Base-by-base conservation (phyloP, 257 asterid species). In the Nicotiana tabacum region DNA sequence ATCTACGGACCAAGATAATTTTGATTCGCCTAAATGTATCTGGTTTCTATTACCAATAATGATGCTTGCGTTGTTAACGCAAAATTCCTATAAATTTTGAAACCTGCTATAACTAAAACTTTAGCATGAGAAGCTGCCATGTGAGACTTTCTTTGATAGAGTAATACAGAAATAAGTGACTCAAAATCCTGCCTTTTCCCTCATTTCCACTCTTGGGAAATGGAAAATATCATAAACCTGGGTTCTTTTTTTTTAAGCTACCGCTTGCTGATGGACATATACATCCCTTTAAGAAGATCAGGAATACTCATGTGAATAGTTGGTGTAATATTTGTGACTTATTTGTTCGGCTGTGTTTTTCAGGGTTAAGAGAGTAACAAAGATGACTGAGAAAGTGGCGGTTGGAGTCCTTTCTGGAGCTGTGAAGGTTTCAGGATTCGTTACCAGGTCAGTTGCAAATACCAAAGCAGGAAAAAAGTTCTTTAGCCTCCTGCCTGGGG, bases 371-470 rank as follows among this genome's bases (percentile, higher is more conserved):
- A 87, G 82, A 89, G 95, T 96, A 90, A 92, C 97, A 15, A 92
- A 89, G 87, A 90, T 94, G 97, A 91, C 98, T 0, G 94, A 96
- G 90, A 92, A 92, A 88, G 98, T 93, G 32, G 99, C 99, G 21
- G 81, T 78, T 4, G 98, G 98, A 57, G 94, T 94, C 39, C 97
- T 94, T 85, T 90, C 97, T n/a, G 99, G 98, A 81, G 99, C 89
- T 80, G 90, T 96, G 82, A 96, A 96, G 88, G 98, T 94, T 77
- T 90, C 99, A 1, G 99, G 98, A 77, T 87, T 82, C 83, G 79
- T 96, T 82, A 86, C 98, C 16, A 81, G 95, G 15, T 89, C 97
- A 9, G 83, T 94, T 85, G 99, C 93, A 66, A 96, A 93, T 88
- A 90, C 99, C 3, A 94, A 89, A 88, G 91, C 86, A 77, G 99